phyloP scores from a whole-genome alignment of 2,329 filamentous ascomycete genomes.

The Diaporthe capsici region DNA sequence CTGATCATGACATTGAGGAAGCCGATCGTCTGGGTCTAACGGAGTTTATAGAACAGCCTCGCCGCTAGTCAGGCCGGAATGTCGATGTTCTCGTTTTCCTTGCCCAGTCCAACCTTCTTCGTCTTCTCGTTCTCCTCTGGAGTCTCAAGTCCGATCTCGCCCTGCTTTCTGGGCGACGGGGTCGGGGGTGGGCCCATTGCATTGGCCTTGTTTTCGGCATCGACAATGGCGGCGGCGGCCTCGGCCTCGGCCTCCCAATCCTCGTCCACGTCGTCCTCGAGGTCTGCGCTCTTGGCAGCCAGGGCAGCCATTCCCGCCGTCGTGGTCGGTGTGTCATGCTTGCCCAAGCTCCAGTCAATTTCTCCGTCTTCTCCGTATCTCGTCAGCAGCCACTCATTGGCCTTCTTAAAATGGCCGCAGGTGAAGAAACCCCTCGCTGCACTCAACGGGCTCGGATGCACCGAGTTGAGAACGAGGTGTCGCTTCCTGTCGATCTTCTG shows the following conservation, averaged over 20 bases:
- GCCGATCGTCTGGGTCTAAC: slow-evolving; percentile 26
- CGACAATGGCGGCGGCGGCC: slow-evolving; percentile 37
- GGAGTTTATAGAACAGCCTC: slow-evolving; percentile 41
- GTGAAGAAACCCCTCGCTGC: slow-evolving; percentile 86
- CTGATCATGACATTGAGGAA: slow-evolving; percentile 33
- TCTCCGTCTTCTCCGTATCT: slow-evolving; percentile 84
- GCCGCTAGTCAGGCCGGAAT: slow-evolving; percentile 42
- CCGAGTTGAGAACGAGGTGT: slow-evolving; percentile 87
- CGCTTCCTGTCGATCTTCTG: slow-evolving; percentile 77
- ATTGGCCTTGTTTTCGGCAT: slow-evolving; percentile 37
- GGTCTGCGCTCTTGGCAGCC: slow-evolving; percentile 43
- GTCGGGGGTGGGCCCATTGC: slow-evolving; percentile 42
- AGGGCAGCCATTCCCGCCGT: slow-evolving; percentile 37
- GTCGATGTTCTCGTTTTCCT: slow-evolving; percentile 39
- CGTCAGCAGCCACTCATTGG: slow-evolving; percentile 86
- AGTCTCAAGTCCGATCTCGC: slow-evolving; percentile 18
- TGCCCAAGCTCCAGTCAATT: slow-evolving; percentile 84
- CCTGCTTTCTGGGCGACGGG: slow-evolving; percentile 39
- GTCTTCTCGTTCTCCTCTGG: slow-evolving; percentile 30
- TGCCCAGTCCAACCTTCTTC: slow-evolving; percentile 27
- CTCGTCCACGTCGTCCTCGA: slow-evolving; percentile 35
- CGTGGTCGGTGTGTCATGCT: slow-evolving; percentile 49
- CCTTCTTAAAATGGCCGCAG: slow-evolving; percentile 83
- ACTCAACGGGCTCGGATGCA: slow-evolving; percentile 94
- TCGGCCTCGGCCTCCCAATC: slow-evolving; percentile 39